Conservation (phyloP, 768 basidiomycete genomes). For the Stropharia rugosoannulata region DNA sequence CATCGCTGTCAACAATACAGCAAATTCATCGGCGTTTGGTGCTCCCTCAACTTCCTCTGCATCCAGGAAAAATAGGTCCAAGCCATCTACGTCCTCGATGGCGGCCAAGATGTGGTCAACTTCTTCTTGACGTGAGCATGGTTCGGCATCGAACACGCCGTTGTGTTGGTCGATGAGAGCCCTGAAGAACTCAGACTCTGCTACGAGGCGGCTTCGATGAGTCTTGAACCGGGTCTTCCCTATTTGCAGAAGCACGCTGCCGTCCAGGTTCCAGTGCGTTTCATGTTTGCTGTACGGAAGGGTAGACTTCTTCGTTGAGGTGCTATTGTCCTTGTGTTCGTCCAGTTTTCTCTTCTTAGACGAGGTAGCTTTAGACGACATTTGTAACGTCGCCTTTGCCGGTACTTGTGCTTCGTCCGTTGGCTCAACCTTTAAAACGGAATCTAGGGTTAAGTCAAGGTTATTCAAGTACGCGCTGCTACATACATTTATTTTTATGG, state of each 20-base stretch:
- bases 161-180: conserved; percentile 9
- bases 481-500: no score
- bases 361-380: neutral
- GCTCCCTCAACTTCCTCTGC: neutral
- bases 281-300: conserved; percentile 16
- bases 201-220: conserved; percentile 21
- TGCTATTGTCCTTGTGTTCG: neutral
- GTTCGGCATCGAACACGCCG: neutral
- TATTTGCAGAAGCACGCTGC: conserved; percentile 24
- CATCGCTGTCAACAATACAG: conserved; percentile 1
- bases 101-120: conserved; percentile 1
- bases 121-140: neutral
- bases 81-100: neutral
- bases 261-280: conserved; percentile 22
- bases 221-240: conserved; percentile 18
- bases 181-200: conserved; percentile 15
- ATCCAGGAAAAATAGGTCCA: conserved; percentile 8
- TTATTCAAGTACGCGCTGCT: no score
- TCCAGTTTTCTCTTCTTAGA: conserved; percentile 5
- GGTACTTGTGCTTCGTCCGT: neutral
- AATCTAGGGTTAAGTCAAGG: no score
- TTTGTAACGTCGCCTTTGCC: neutral
- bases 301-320: neutral
- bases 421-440: neutral
- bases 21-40: neutral